Base-by-base conservation (phyloP, 805 yeast species). In the Pichia pseudocactophila region DNA sequence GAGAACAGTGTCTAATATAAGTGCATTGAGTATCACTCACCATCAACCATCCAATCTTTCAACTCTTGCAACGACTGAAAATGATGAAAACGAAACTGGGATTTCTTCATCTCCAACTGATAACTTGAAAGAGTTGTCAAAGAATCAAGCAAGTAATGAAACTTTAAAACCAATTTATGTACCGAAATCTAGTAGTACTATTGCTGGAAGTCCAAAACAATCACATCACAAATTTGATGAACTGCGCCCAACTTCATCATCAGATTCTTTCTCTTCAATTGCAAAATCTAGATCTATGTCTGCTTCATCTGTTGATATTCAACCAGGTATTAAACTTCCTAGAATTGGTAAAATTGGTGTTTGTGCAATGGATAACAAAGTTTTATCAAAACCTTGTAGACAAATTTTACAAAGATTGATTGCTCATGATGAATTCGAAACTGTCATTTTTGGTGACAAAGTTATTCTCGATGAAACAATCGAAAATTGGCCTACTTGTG, bases 401-500 rank as follows among this genome's bases (percentile, higher is more conserved):
- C 85, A 84, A 47, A 92, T 92, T 50, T 69, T 92, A 54, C 88
- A 85, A 60, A 70, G 96, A 41, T 67, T 92, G 57, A 84, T 90
- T 45, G 95, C 84, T 51, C 80, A 84, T 52, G 97, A 96, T 25
- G 97, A 92, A 64, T 92, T 92, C 60, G 97, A 92, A 57, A 87
- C 97, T 0, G 84, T 92, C 16, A 88, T 92, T 42, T 92, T 92
- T 67, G 97, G 97, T 45, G 99, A 92, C 61, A 92, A 92, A 63
- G 97, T 88, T 19, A 90, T 92, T 40, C 65, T 92, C 43, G 98
- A 92, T 62, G 98, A 94, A 65, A 66, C 74, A 13, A 76, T 92
- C 45, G 97, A 92, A 65, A 87, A 88, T 59, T 92, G 99, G 99
- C 99, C 99, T 31, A 87, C 96, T 30, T 92, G 98, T 66, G 99